Evolutionary conservation across 2,329 filamentous ascomycete genomes (phyloP), one percentile per base, ranked within the genome.

Genomic region (Saccharata proteae): DNA sequence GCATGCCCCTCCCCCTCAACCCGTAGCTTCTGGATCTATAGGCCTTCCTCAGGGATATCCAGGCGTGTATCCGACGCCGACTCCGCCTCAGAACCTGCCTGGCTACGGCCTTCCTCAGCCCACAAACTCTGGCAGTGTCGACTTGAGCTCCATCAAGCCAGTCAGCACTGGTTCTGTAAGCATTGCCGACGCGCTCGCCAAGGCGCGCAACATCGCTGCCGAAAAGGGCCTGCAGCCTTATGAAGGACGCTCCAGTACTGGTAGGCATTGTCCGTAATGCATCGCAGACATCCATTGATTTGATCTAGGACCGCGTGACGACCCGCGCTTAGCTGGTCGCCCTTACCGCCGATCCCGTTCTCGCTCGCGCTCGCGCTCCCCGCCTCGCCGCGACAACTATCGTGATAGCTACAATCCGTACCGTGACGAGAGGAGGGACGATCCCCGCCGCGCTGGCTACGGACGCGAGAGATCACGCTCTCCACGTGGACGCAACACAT

Each of bases 321-420:
- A 66, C 38, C 61, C 62, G 32, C 59, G 67, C 45, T 52, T 67
- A 40, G 56, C 66, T 35, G 59, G 61, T 36, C 65, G 76, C 47
- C 61, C 62, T 13, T 84, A 80, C 52, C 62, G 52, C 30, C 67
- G 67, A 32, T 72, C 69, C 16, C 71, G 80, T 39, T 86, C 82
- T 21, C 74, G 83, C 39, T 90, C 84, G 22, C 71, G 71, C 10
- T 77, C 78, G 38, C 52, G 55, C 24, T 56, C 55, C 24, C 68
- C 69, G 25, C 55, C 63, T 31, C 68, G 72, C 32, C 77, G 80
- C 48, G 79, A 82, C 46, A 67, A 70, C 36, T 81, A 73, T 55
- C 72, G 78, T 55, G 80, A 84, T 53, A 77, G 75, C 48, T 76
- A 78, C 58, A 88, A 83, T 48, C 80, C 81, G 14, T 92, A 90